Evolutionary conservation across 441 rosid species (phyloP).

Genomic region (Eruca vesicaria): DNA sequence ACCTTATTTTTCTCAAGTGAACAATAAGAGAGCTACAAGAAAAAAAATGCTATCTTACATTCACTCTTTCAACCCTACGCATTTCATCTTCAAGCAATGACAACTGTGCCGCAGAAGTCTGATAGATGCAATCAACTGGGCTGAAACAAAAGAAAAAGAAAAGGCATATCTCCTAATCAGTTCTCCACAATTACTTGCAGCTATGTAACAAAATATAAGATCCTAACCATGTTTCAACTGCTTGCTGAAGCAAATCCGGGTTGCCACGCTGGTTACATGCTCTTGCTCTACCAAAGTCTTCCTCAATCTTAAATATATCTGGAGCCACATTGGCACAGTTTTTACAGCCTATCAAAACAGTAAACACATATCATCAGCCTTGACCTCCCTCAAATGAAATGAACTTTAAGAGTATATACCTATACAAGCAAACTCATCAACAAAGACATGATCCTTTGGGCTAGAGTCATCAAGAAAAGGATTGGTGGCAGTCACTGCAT

Average conservation of each 20-base stretch:
- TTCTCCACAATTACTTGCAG: constrained; percentile 15
- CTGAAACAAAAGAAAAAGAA: constrained; percentile 44
- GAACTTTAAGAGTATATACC: constrained; percentile 46
- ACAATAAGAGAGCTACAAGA: constrained; percentile 3
- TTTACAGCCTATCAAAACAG: constrained; percentile 68
- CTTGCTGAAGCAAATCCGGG: constrained; percentile 62
- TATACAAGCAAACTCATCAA: constrained; percentile 96
- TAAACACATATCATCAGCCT: not conserved
- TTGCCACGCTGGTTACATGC: constrained; percentile 70
- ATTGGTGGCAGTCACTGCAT: constrained; percentile 76
- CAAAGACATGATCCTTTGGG: constrained; percentile 72
- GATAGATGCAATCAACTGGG: constrained; percentile 95
- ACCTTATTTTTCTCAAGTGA: not conserved
- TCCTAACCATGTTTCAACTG: constrained; percentile 82
- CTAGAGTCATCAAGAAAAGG: constrained; percentile 81
- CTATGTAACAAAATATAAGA: not conserved
- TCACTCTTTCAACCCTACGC: constrained; percentile 94
- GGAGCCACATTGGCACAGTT: constrained; percentile 85
- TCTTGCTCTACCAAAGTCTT: constrained; percentile 93
- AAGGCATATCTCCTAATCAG: not conserved
- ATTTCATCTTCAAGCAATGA: constrained; percentile 97
- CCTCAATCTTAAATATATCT: constrained; percentile 81
- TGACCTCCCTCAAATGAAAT: not conserved
- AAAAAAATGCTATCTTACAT: constrained; percentile 47
- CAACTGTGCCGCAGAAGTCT: constrained; percentile 91